Evolutionary conservation across 2,329 filamentous ascomycete genomes (phyloP).

Genomic region (Sporothrix inflata): DNA sequence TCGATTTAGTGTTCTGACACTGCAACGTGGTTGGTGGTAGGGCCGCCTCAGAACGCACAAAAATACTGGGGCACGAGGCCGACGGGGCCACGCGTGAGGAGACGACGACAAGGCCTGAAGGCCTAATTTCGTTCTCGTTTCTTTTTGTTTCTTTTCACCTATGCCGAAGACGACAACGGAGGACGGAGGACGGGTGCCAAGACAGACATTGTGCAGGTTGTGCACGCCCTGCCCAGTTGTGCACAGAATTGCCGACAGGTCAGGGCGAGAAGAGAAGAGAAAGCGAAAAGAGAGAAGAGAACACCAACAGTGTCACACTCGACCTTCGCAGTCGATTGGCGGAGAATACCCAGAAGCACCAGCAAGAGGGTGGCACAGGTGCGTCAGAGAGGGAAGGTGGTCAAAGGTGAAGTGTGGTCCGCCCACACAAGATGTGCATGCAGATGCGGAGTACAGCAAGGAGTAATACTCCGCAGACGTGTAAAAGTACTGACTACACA

Average conservation of each 20-base stretch:
- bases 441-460: neutral
- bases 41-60: no score
- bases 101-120: no score
- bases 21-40: neutral
- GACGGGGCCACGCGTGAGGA: no score
- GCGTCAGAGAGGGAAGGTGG: neutral
- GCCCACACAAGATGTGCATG: neutral
- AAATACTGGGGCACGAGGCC: neutral
- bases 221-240: no score
- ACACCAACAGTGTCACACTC: neutral
- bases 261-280: neutral
- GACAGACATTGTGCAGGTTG: no score
- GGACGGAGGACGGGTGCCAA: no score
- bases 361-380: neutral
- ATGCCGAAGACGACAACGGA: no score
- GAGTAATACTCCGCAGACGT: no score
- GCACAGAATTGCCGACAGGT: no score
- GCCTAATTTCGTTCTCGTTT: no score
- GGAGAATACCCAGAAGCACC: neutral
- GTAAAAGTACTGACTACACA: no score
- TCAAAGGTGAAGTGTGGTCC: neutral
- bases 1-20: neutral
- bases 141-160: no score
- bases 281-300: neutral
- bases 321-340: neutral